phyloP scores from a whole-genome alignment of 2,329 filamentous ascomycete genomes.

The Coniochaeta hoffmannii region DNA sequence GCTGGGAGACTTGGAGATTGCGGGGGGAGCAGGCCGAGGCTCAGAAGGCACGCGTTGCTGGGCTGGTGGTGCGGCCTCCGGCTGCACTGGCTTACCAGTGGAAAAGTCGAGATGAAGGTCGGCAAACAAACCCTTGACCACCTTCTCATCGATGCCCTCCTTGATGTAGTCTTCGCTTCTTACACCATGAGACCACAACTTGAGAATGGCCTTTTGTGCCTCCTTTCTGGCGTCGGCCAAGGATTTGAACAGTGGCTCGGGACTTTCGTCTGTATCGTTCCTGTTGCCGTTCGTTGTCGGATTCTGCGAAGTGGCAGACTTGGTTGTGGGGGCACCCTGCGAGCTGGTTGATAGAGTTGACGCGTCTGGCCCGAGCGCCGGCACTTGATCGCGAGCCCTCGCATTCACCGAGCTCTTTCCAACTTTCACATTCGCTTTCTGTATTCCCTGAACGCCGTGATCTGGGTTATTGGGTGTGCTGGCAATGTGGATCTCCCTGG shows the following conservation, averaged over 20 bases:
- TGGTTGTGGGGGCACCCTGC: not conserved
- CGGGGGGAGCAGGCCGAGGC: not conserved
- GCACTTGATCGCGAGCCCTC: constrained; percentile 1
- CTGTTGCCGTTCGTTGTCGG: constrained; percentile 2
- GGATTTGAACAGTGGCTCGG: constrained; percentile 15
- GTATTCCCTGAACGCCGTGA: not conserved
- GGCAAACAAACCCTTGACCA: constrained; percentile 59
- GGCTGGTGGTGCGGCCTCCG: not conserved
- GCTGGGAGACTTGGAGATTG: not conserved
- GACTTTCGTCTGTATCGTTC: not conserved
- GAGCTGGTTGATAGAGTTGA: not conserved
- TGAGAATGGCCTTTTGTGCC: constrained; percentile 61
- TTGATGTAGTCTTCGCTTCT: constrained; percentile 65
- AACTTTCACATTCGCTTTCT: not conserved
- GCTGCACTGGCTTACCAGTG: not conserved
- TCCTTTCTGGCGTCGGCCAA: constrained; percentile 41
- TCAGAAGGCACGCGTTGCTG: not conserved
- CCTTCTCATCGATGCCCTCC: constrained; percentile 59
- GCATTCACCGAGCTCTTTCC: not conserved
- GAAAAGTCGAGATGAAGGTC: constrained; percentile 54
- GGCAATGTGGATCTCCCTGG: constrained; percentile 30
- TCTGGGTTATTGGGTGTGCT: constrained; percentile 13
- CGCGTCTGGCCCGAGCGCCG: not conserved
- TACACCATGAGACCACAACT: constrained; percentile 59
- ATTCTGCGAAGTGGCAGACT: not conserved